Percentiles rank a stretch among this genome's conserved stretches.
These are phyloP conservation scores for Echium plantagineum DNA, from an alignment of 257 asterid genomes.

Conservation along the genomic window DNA sequence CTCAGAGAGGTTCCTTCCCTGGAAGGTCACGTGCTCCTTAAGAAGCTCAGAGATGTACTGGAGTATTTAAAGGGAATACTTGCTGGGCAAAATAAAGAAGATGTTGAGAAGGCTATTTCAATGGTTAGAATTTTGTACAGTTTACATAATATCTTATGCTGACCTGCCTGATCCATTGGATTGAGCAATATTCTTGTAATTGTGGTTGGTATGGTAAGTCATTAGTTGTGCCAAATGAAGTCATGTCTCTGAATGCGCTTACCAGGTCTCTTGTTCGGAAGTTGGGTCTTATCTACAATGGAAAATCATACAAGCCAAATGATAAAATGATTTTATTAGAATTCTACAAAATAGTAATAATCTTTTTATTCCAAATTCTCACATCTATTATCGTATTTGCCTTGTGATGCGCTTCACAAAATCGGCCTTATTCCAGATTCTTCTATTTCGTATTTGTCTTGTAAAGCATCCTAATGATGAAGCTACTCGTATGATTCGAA, in stretches of 20 bases:
- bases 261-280: background rate
- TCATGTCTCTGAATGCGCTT: background rate
- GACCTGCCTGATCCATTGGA: background rate
- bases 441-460: too few species aligned
- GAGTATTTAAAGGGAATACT: conserved; percentile 78
- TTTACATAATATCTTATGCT: background rate
- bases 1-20: conserved; percentile 81
- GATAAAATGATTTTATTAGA: background rate
- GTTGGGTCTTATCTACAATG: background rate
- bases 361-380: background rate
- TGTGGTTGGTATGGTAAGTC: background rate
- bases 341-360: too few species aligned
- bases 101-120: conserved; percentile 83
- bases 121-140: conserved; percentile 40
- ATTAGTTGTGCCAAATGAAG: background rate
- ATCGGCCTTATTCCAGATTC: too few species aligned
- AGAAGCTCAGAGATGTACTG: conserved; percentile 95
- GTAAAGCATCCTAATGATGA: too few species aligned
- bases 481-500: too few species aligned
- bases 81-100: conserved; percentile 76
- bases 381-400: background rate
- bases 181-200: background rate
- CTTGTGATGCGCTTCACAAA: background rate
- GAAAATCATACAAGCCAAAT: background rate
- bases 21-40: conserved; percentile 93